Evolutionary conservation across 176 grass and related monocot genomes (phyloP).

Genomic region (Lolium perenne): DNA sequence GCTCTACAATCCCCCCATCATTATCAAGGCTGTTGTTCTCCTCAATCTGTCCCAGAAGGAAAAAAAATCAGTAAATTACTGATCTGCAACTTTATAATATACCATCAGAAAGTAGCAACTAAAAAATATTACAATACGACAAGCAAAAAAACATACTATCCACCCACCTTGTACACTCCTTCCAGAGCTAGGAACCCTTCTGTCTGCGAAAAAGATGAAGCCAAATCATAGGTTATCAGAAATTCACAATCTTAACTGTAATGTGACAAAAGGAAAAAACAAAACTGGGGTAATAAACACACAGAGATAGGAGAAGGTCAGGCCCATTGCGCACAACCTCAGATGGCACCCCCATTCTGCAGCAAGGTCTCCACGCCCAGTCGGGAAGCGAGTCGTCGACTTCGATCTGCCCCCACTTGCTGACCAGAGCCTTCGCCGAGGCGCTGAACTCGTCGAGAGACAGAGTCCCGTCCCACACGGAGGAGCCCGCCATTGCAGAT

Average conservation of each 20-base stretch:
- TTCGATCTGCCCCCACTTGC: constrained; percentile 67
- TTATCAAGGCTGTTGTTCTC: background rate
- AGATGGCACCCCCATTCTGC: constrained; percentile 48
- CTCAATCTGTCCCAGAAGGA: constrained; percentile 38
- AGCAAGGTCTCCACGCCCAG: constrained; percentile 70
- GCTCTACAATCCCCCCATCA: constrained; percentile 13
- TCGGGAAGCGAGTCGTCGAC: constrained; percentile 56
- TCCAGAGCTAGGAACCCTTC: constrained; percentile 79
- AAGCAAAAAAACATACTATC: constrained; percentile 3
- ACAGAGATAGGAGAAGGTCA: background rate
- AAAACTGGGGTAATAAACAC: background rate
- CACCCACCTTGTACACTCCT: constrained; percentile 58
- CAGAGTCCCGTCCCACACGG: constrained; percentile 54
- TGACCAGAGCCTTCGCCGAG: constrained; percentile 54
- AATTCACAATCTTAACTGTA: background rate
- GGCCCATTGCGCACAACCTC: constrained; percentile 8
- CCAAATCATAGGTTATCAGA: background rate
- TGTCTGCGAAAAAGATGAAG: constrained; percentile 39
- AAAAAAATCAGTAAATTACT: background rate
- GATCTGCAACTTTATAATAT: background rate
- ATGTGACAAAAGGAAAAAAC: background rate
- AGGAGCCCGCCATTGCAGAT: constrained; percentile 48
- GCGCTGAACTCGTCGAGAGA: constrained; percentile 55
- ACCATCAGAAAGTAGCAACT: background rate
- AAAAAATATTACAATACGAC: background rate